Base-by-base conservation (phyloP, 805 yeast species). In the Ogataea nonfermentans region DNA sequence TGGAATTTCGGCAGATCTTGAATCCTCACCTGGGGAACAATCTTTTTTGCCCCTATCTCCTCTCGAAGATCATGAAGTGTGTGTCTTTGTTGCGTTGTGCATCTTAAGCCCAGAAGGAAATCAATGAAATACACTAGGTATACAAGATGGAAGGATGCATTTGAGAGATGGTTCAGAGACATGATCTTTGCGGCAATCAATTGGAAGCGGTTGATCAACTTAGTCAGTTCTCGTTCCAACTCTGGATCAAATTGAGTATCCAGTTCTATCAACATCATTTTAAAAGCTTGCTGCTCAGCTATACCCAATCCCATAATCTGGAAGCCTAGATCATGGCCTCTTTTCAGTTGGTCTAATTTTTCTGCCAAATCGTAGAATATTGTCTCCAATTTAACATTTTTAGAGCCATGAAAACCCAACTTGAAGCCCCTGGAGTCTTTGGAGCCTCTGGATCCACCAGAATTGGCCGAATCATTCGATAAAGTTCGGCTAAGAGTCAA, bases 71-170 rank as follows among this genome's bases (percentile, higher is more conserved):
- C 15, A 3, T 44, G 32, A 7, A 46, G 28, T 1, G 19, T 11
- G 5, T 16, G 16, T 9, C 40, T 35, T 22, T 47, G 51, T 16
- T 37, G 40, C 8, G 26, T 28, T 6, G 30, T 11, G 7, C 33
- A 29, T 26, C 40, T 40, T 14, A 49, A 29, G 2, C 35, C 12
- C 11, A 46, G 32, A n/a, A 51, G 28, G 6, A 43, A 12, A 29
- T 51, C 56, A 9, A 49, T 27, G 24, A 51, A 51, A 20, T 43
- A 28, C 9, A 43, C 51, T 19, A 43, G 20, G 15, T 44, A 49
- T 11, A 49, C 12, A 6, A 46, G 26, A 37, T 42, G 47, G 4
- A 40, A 26, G 4, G 48, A 20, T 2, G 45, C 37, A 30, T 43
- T 37, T 6, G 40, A 24, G 15, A 48, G 49, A 11, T 49, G 46